A percentile compares a stretch with the other conserved stretches of the same genome.
phyloP scores from a whole-genome alignment of 73 alveolate genomes.

The Breviolum minutum region DNA sequence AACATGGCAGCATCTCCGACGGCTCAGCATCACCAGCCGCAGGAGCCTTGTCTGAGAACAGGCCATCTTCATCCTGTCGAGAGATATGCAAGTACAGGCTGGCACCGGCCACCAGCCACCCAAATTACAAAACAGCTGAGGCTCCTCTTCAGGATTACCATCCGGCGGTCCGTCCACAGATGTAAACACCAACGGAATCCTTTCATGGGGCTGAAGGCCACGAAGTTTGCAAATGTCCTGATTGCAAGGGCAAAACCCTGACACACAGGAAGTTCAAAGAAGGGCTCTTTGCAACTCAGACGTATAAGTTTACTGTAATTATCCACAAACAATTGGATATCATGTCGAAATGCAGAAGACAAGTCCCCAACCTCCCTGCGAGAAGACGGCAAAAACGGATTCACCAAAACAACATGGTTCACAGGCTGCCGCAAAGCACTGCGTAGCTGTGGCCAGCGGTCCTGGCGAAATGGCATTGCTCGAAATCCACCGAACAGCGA shows the following conservation, averaged over 20 bases:
- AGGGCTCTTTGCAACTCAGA: background rate
- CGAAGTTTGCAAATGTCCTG: background rate
- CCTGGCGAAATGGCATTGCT: background rate
- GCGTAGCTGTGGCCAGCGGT: conserved; percentile 64
- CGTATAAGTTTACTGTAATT: too few species aligned
- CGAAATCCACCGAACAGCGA: background rate
- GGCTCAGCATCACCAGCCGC: background rate
- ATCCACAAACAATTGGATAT: too few species aligned
- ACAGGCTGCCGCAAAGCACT: conserved; percentile 39
- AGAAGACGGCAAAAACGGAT: conserved; percentile 41
- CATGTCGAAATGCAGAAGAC: background rate
- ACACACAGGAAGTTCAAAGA: background rate
- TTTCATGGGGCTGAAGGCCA: conserved; percentile 19
- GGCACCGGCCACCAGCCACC: too few species aligned
- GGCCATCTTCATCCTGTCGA: conserved; percentile 5
- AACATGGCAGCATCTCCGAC: conserved; percentile 11
- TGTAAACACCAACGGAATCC: background rate
- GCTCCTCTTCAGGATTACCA: background rate
- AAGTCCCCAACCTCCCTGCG: background rate
- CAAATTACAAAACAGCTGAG: background rate
- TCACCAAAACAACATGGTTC: conserved; percentile 38
- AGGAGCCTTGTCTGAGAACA: background rate
- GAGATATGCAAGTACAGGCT: background rate
- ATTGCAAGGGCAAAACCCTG: background rate
- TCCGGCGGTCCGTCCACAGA: background rate